Conservation (phyloP, 768 basidiomycete genomes). For the Suillus subluteus region DNA sequence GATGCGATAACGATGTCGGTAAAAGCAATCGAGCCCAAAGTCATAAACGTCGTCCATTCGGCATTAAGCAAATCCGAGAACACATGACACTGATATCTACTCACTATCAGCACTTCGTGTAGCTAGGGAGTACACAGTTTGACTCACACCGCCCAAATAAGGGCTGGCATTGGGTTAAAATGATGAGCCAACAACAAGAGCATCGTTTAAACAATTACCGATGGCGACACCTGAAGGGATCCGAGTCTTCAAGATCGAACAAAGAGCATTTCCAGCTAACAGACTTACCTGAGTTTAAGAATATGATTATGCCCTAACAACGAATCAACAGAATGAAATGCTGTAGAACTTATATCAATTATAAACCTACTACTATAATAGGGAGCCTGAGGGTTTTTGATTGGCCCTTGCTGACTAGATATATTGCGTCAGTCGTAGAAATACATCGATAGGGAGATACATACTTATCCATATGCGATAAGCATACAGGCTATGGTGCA, state of each 20-base stretch:
- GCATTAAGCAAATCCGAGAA: not conserved
- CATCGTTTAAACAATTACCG: not conserved
- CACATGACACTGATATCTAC: constrained; percentile 1
- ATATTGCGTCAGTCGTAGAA: not conserved
- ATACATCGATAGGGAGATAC: not conserved
- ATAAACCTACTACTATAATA: not conserved
- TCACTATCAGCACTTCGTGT: not conserved
- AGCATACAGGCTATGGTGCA: not conserved
- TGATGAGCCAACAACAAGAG: not conserved
- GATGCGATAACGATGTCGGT: constrained; percentile 3
- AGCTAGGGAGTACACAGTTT: not conserved
- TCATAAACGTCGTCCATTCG: constrained; percentile 2
- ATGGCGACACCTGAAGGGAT: not conserved
- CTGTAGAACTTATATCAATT: not conserved
- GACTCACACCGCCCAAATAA: constrained; percentile 5
- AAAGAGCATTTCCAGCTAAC: no score
- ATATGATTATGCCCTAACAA: not conserved
- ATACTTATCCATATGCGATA: constrained; percentile 10
- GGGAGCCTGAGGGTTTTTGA: not conserved
- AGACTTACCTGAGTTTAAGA: not conserved
- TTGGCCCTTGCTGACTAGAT: constrained; percentile 1
- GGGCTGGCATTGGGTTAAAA: not conserved
- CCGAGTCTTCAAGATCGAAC: not conserved
- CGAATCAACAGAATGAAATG: not conserved
- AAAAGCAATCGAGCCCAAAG: not conserved